Percentiles rank a stretch among this genome's conserved stretches.
Conservation (phyloP, 495 filamentous ascomycete genomes). For the Xylaria longipes region DNA sequence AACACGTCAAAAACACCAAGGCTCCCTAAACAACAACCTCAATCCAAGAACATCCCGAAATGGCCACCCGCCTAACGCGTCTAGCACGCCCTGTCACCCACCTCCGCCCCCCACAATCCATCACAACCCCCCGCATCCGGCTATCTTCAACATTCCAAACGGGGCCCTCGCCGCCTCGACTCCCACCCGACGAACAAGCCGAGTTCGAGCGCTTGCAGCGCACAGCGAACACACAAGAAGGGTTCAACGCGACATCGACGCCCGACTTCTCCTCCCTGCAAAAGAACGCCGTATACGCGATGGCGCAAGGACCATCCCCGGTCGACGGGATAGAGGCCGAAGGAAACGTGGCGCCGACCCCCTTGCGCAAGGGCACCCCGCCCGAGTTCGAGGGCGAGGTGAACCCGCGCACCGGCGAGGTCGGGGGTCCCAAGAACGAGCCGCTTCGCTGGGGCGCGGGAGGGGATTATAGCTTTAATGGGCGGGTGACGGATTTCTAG, state of each 20-base stretch:
- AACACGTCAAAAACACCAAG: not conserved
- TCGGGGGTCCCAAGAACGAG: conserved; percentile 97
- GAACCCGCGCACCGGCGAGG: conserved; percentile 95
- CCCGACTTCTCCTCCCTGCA: conserved; percentile 28
- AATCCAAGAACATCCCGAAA: not conserved
- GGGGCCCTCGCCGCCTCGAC: conserved; percentile 77
- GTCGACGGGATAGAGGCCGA: not conserved
- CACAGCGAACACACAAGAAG: conserved; percentile 48
- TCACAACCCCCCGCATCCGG: conserved; percentile 8
- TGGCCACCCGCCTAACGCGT: conserved; percentile 14
- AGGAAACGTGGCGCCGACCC: conserved; percentile 8
- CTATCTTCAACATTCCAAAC: conserved; percentile 45
- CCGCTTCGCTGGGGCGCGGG: conserved; percentile 81
- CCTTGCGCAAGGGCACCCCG: conserved; percentile 63
- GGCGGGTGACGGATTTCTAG: conserved; percentile 92
- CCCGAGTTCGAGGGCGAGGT: conserved; percentile 94
- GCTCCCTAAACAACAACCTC: not conserved
- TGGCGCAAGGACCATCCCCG: not conserved
- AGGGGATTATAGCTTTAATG: conserved; percentile 96
- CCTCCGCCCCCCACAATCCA: not conserved
- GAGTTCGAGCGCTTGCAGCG: conserved; percentile 88
- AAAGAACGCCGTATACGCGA: not conserved
- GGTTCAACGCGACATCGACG: conserved; percentile 40
- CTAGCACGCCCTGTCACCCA: conserved; percentile 20
- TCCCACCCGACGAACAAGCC: conserved; percentile 88